Percentiles rank a stretch among this genome's conserved stretches.
Evolutionary conservation across 2,329 filamentous ascomycete species (phyloP).

Genomic region (Remersonia thermophila): DNA sequence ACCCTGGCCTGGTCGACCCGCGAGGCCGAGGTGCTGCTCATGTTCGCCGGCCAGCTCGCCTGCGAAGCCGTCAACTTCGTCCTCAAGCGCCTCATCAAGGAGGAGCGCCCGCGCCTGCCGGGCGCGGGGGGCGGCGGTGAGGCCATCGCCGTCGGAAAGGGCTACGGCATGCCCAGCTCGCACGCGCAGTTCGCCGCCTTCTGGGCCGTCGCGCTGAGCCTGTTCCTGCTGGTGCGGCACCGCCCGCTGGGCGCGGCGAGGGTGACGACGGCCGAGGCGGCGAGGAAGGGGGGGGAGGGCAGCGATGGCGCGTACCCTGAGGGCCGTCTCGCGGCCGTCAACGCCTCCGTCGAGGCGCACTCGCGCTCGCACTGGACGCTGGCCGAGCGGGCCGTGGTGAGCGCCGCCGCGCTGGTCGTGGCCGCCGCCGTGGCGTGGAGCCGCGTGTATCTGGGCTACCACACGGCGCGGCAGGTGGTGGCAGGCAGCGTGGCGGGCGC

Average conservation of each 20-base stretch:
- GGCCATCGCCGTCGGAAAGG: conserved; percentile 45
- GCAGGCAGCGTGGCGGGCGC: conserved; percentile 63
- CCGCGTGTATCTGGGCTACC: conserved; percentile 83
- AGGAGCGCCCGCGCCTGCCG: conserved; percentile 73
- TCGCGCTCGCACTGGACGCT: conserved; percentile 46
- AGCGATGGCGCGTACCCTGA: not conserved
- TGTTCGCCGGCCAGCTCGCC: conserved; percentile 82
- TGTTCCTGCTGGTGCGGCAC: conserved; percentile 80
- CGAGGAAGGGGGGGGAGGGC: not conserved
- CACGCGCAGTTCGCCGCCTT: conserved; percentile 92
- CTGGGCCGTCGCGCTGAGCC: conserved; percentile 70
- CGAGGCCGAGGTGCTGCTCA: conserved; percentile 76
- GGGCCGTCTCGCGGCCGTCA: conserved; percentile 4
- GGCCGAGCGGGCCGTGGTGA: conserved; percentile 44
- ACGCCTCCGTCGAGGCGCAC: conserved; percentile 18
- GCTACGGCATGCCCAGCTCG: conserved; percentile 92
- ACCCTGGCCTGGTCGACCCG: conserved; percentile 85
- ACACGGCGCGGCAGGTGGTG: conserved; percentile 78
- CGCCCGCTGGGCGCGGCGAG: conserved; percentile 24
- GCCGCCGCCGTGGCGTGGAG: conserved; percentile 66
- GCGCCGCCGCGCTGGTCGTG: conserved; percentile 43
- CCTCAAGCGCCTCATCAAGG: conserved; percentile 82
- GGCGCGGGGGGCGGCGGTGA: conserved; percentile 47
- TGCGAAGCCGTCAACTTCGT: conserved; percentile 87
- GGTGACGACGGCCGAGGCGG: conserved; percentile 2